Base-by-base conservation (phyloP, 2,329 filamentous ascomycete species). In the Fusarium sp. region DNA sequence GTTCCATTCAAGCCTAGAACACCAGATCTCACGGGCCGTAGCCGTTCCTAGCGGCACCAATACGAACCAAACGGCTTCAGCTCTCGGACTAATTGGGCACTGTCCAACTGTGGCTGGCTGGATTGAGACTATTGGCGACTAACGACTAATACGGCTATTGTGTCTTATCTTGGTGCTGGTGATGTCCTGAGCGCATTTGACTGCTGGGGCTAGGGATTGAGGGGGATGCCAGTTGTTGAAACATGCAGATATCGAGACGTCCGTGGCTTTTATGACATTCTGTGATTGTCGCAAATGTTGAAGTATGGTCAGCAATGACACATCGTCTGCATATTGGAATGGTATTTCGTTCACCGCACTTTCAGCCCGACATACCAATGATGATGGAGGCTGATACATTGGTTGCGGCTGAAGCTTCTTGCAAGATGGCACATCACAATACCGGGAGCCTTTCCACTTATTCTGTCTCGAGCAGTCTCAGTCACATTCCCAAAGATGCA, bases 11-110 rank as follows among this genome's bases (percentile, higher is more conserved):
- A 65, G 63, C 61, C 58, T 45, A 45, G 58, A 54, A 41, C 45
- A 14, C 6, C 36, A 54, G 45, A 63, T 56, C 68, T 66, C 44
- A n/a, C 61, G 48, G 68, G 24, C 68, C 68, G 68, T 26, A 44
- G 26, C 67, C 67, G 65, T 35, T 44, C 32, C 48, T 66, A 59
- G 48, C 22, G 39, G 38, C 38, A 22, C 12, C 18, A 30, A 63
- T 32, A 63, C 58, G 39, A 28, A 47, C n/a, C 39, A 30, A 67
- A 66, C 20, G 51, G 41, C 38, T 42, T 12, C 51, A 51, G 28
- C 22, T 66, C 3, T 26, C 32, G 7, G 12, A 1, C 41, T 30
- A 38, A 66, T 48, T 56, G 59, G 44, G 14, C 38, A 17, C 17
- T 22, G 12, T 18, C 12, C 22, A 38, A 50, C 28, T 22, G 45